Base-by-base conservation (phyloP, 257 asterid species). In the Solanum appendiculatum region DNA sequence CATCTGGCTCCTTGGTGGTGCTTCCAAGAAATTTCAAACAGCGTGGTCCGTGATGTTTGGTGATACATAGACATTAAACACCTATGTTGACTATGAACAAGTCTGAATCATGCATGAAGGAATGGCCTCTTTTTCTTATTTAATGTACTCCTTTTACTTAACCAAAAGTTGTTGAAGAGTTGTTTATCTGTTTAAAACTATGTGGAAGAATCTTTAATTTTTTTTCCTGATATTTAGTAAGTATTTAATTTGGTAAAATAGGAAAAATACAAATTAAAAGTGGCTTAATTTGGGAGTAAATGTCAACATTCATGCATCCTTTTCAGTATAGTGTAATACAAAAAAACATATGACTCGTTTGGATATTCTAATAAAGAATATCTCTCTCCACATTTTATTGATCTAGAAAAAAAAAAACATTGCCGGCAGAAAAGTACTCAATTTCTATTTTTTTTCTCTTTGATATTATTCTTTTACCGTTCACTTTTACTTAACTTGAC, bases 61-160 rank as follows among this genome's bases (percentile, higher is more conserved):
- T 16, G 39, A 74, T 27, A 31, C 42, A 46, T 80, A 29, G 85
- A 29, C 85, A 46, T 27, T 68, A 86, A 87, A 77, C 87, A 85
- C 87, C 88, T 87, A 48, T 91, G 91, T 89, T 91, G 94, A 90
- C 94, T 87, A 86, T 42, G 23, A 78, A 40, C 23, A 66, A 64
- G 88, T 56, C 86, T 42, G 88, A 90, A 70, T 89, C 90, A 15
- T 64, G 85, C 85, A 86, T 56, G 86, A 88, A 83, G 86, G 46
- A 33, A 86, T 39, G 72, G 39, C 2, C 20, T 54, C 60, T 81
- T 66, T 29, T 81, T 60, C 23, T 72, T 29, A 27, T 73, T 36
- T 86, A 48, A 23, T 72, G 13, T 46, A 25, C 86, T 34, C 9
- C 29, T 83, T 10, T 29, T 36, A 29, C 18, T 36, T 74, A 73